A percentile compares a stretch with the other conserved stretches of the same genome.
These are phyloP conservation scores for Plantago coronopus DNA, from an alignment of 305 asterid species.

Conservation along the genomic window DNA sequence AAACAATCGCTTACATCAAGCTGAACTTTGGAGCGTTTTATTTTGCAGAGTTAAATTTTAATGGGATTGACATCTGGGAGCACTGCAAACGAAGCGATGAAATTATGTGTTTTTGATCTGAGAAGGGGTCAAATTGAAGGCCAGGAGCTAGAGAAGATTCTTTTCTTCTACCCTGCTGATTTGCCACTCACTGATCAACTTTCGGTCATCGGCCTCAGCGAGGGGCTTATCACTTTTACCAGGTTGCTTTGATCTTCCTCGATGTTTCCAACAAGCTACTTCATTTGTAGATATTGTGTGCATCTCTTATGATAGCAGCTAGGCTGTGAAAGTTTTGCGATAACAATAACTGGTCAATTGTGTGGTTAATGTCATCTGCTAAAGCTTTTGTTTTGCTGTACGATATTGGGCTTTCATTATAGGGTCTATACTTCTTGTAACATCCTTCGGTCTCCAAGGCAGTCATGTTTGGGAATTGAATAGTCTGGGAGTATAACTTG, in stretches of 20 bases:
- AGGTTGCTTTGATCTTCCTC: slow-evolving; percentile 32
- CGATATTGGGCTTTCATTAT: not conserved
- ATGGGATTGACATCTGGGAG: slow-evolving; percentile 70
- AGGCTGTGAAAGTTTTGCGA: too few relatives aligned
- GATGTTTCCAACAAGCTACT: too few relatives aligned
- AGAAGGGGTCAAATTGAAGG: slow-evolving; percentile 97
- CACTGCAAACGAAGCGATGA: slow-evolving; percentile 50
- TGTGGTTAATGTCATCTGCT: not conserved
- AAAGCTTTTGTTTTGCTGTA: not conserved
- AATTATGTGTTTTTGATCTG: slow-evolving; percentile 82
- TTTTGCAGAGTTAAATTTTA: not conserved
- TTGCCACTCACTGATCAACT: slow-evolving; percentile 66
- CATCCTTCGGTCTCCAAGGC: too few relatives aligned
- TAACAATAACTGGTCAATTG: too few relatives aligned
- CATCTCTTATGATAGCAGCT: too few relatives aligned
- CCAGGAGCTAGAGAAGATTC: slow-evolving; percentile 90
- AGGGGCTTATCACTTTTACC: slow-evolving; percentile 83
- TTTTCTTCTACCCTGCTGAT: slow-evolving; percentile 83
- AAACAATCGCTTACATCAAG: too few relatives aligned
- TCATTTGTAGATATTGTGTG: too few relatives aligned
- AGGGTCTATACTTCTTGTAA: not conserved
- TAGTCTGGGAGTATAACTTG: too few relatives aligned
- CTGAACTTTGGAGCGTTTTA: too few relatives aligned
- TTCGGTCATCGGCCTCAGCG: slow-evolving; percentile 85
- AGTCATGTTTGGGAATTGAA: too few relatives aligned